A percentile compares a stretch with the other conserved stretches of the same genome.
Evolutionary conservation across 2,329 filamentous ascomycete species (phyloP).

Genomic region (Scytalidium lignicola): DNA sequence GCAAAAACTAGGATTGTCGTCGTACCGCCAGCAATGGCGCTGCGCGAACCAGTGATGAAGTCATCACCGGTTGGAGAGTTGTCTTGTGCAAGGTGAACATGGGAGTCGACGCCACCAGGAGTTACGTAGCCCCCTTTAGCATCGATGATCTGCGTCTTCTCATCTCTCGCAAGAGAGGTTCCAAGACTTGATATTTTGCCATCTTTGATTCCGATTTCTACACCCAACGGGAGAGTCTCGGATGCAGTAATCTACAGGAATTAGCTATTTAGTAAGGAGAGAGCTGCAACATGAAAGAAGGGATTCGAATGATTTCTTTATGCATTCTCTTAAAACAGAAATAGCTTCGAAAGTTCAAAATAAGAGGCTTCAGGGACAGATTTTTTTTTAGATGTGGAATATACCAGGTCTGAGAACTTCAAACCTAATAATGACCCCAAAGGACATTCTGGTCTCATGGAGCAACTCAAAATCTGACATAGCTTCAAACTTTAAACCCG

Average conservation of each 20-base stretch:
- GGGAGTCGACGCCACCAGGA: conserved; percentile 42
- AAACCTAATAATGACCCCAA: too few species aligned
- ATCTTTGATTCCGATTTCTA: conserved; percentile 41
- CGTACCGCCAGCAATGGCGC: conserved; percentile 49
- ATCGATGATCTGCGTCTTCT: conserved; percentile 34
- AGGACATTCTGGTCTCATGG: too few species aligned
- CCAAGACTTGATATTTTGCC: conserved; percentile 43
- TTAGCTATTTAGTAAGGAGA: neutral
- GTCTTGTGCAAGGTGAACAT: conserved; percentile 43
- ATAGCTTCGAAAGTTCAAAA: too few species aligned
- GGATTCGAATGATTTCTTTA: too few species aligned
- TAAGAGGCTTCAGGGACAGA: too few species aligned
- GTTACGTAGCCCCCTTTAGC: conserved; percentile 41
- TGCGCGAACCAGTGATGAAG: conserved; percentile 37
- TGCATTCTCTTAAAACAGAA: neutral
- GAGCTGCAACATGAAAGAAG: too few species aligned
- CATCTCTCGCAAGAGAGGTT: conserved; percentile 27
- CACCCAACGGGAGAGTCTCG: conserved; percentile 36
- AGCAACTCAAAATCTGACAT: too few species aligned
- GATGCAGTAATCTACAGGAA: conserved; percentile 37
- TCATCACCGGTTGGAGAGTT: conserved; percentile 39
- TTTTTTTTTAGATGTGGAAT: too few species aligned
- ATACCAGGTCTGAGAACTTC: too few species aligned
- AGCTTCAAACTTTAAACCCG: too few species aligned
- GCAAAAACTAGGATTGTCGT: conserved; percentile 56